Base-by-base conservation (phyloP, 805 yeast genomes). In the Trichomonascus vanleenenianus region DNA sequence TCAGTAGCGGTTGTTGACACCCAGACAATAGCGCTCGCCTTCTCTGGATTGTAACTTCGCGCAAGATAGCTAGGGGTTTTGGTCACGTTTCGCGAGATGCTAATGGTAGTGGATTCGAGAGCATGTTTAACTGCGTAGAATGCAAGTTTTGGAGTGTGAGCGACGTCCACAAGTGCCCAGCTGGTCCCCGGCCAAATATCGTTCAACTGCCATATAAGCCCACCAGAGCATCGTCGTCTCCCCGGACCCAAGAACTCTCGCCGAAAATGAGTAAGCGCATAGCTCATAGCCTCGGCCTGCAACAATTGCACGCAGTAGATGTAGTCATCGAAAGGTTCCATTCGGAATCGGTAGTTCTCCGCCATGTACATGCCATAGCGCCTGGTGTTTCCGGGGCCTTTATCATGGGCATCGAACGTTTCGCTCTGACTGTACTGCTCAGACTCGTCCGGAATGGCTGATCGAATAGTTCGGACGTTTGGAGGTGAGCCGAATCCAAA, bases 141-240 rank as follows among this genome's bases (percentile, higher is more conserved):
- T 0, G 70, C 73, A 41, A 73, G 50, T 51, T 74, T 74, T 7
- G 74, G 75, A 31, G 67, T 55, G 32, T 53, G 53, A 40, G 59
- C 63, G 45, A 53, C 65, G 49, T 74, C 79, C 12, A 68, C 64
- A 19, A 73, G 52, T 1, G 77, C 58, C 78, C 79, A 74, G 11
- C 72, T 64, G 1, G 74, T 64, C 2, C 63, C 71, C 1, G 78
- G 78, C 73, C 76, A 73, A 45, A 73, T 69, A 53, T 74, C 78
- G 50, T 74, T 72, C 34, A 72, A 53, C 54, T 74, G 79, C 79
- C 79, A 74, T 8, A 74, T 74, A 22, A 74, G 55, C 4, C 71
- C 66, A 2, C 79, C 79, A 9, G 75, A 71, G 31, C 58, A 53
- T 14, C 61, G 56, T 30, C 72, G 59, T 33, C 59, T 54, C 1